phyloP scores from a whole-genome alignment of 148 eudicot genomes.

The Camellia sinensis region DNA sequence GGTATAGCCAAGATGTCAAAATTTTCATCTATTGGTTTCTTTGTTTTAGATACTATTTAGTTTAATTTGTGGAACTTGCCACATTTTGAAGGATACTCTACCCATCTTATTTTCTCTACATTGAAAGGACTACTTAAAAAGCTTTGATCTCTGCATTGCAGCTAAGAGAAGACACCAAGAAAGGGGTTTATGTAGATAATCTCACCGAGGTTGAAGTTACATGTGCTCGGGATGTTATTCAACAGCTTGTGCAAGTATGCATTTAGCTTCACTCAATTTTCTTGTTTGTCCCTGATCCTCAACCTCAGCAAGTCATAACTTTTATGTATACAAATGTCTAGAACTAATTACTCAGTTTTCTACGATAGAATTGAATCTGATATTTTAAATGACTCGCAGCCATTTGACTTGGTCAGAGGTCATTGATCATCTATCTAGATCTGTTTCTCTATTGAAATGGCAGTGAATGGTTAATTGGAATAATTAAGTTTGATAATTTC shows the following conservation, averaged over 20 bases:
- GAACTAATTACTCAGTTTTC: not conserved
- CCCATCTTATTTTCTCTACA: not conserved
- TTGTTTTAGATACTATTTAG: not conserved
- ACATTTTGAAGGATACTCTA: no score
- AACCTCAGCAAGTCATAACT: not conserved
- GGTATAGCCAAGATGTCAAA: constrained; percentile 27
- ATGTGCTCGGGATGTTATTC: constrained; percentile 85
- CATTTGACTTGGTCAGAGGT: not conserved
- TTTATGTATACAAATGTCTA: not conserved
- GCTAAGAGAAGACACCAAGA: constrained; percentile 91
- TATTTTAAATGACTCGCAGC: not conserved
- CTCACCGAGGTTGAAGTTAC: constrained; percentile 79
- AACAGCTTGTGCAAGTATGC: constrained; percentile 74
- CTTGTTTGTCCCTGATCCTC: not conserved
- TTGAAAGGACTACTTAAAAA: not conserved
- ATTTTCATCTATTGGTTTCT: not conserved
- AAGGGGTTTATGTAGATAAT: constrained; percentile 88
- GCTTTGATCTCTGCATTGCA: constrained; percentile 18
- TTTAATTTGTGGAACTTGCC: no score
- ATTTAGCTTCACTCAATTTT: constrained; percentile 4
- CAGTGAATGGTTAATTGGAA: not conserved
- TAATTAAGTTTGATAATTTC: no score
- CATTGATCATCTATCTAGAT: not conserved
- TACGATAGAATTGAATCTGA: not conserved
- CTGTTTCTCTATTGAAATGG: not conserved